Conservation (phyloP, 441 rosid species). For the Breynia disticha region DNA sequence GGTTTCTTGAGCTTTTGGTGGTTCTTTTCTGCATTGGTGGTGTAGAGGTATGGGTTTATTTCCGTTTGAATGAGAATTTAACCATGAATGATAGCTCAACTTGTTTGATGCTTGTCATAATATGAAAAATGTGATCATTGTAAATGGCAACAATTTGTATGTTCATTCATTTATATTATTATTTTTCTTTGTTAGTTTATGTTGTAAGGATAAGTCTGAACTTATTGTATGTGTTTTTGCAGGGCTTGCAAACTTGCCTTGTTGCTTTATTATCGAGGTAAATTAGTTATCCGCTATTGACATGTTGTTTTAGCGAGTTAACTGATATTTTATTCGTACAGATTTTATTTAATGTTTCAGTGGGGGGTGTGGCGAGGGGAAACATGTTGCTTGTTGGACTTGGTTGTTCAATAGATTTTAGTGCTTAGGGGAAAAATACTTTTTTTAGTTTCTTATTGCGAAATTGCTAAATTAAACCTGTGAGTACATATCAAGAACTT, state of each 20-base stretch:
- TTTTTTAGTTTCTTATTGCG: too few relatives aligned
- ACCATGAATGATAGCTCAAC: not conserved
- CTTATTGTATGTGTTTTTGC: slow-evolving; percentile 24
- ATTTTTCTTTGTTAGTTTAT: not conserved
- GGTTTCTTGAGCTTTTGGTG: slow-evolving; percentile 86
- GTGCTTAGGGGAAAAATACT: too few relatives aligned
- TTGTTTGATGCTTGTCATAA: slow-evolving; percentile 1
- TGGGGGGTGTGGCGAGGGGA: too few relatives aligned
- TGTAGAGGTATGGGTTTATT: slow-evolving; percentile 56
- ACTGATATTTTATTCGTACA: slow-evolving; percentile 1
- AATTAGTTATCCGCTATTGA: slow-evolving; percentile 9
- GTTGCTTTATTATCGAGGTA: slow-evolving; percentile 89
- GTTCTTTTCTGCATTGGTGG: slow-evolving; percentile 97
- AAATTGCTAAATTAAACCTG: too few relatives aligned
- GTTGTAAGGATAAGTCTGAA: slow-evolving; percentile 12
- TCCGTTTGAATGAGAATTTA: not conserved
- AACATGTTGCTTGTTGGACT: too few relatives aligned
- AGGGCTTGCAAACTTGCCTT: slow-evolving; percentile 97
- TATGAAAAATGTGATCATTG: not conserved
- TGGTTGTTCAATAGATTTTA: too few relatives aligned
- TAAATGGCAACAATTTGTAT: not conserved
- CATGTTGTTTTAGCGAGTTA: not conserved
- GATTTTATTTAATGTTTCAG: too few relatives aligned
- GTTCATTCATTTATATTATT: not conserved
- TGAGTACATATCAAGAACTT: too few relatives aligned